Percentiles rank a stretch among this genome's conserved stretches.
Conservation (phyloP, 257 asterid genomes). For the Ilex aquifolium region DNA sequence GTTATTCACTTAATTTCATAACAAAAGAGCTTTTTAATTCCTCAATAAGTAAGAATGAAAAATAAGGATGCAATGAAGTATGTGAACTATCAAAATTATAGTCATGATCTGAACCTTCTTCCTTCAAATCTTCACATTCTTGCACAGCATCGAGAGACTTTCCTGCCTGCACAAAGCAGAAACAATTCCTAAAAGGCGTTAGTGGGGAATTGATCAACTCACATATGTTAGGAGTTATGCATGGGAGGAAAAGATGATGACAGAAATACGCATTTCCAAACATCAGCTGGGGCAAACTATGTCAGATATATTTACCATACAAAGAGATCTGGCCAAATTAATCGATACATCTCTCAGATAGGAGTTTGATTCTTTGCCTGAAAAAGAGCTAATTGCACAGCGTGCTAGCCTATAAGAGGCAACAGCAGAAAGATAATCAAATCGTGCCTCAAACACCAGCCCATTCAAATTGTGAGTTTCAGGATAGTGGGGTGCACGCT, state of each 20-base stretch:
- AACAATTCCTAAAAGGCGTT: conserved; percentile 11
- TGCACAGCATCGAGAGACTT: conserved; percentile 53
- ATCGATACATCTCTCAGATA: conserved; percentile 48
- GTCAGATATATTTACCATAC: conserved; percentile 48
- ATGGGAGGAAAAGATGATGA: neutral
- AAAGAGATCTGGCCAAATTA: conserved; percentile 85
- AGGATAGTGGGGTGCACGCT: conserved; percentile 80
- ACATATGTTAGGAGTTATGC: neutral
- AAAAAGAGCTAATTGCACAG: conserved; percentile 43
- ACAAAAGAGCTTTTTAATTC: no score
- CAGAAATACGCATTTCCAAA: conserved; percentile 10
- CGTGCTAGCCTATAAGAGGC: conserved; percentile 77
- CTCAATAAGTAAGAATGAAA: neutral
- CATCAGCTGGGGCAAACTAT: conserved; percentile 1
- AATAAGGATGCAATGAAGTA: neutral
- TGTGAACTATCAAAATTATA: neutral
- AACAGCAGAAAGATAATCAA: conserved; percentile 71
- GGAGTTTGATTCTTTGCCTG: conserved; percentile 38
- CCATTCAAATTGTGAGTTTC: conserved; percentile 94
- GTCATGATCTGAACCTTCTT: conserved; percentile 52
- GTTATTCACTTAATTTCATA: no score
- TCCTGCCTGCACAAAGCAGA: conserved; percentile 65
- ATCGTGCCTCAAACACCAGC: conserved; percentile 78
- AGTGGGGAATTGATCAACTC: conserved; percentile 1
- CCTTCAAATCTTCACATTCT: conserved; percentile 66